Evolutionary conservation across 139 green algal genomes (phyloP).

Genomic region (Dunaliella sp.): DNA sequence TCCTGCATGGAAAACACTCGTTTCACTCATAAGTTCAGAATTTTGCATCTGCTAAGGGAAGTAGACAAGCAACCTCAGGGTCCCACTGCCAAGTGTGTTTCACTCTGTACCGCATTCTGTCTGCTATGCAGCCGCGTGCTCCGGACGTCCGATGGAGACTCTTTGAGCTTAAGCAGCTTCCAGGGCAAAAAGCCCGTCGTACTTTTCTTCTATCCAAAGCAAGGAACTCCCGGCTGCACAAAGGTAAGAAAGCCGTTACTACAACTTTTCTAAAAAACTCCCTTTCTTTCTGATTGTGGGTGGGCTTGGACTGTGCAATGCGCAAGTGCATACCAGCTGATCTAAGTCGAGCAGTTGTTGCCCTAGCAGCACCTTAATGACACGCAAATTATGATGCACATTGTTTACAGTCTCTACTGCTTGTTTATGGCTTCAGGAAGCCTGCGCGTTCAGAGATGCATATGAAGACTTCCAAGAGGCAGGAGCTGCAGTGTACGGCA

Average conservation of each 20-base stretch:
- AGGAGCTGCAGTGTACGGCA: constrained; percentile 59
- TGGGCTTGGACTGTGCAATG: too few species aligned
- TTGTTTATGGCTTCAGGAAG: too few species aligned
- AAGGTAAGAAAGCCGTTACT: too few species aligned
- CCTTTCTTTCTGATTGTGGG: too few species aligned
- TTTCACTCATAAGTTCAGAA: not conserved
- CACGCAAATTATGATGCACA: too few species aligned
- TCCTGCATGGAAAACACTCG: too few species aligned
- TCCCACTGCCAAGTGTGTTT: not conserved
- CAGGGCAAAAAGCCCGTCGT: constrained; percentile 48
- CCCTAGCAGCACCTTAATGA: too few species aligned
- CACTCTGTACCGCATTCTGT: not conserved
- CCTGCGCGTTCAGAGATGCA: constrained; percentile 65
- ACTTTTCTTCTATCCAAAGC: constrained; percentile 74
- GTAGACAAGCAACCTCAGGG: not conserved
- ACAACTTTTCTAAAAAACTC: too few species aligned
- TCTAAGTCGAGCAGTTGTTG: too few species aligned
- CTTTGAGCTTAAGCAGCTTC: constrained; percentile 44
- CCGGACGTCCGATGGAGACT: constrained; percentile 20
- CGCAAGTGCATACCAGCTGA: too few species aligned
- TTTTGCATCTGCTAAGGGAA: not conserved
- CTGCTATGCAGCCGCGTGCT: not conserved
- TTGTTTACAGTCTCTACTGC: too few species aligned
- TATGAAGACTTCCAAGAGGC: constrained; percentile 43
- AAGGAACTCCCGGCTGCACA: constrained; percentile 60